phyloP scores from a whole-genome alignment of 371 early-diverging fungal species.

The Nematocida sp. region DNA sequence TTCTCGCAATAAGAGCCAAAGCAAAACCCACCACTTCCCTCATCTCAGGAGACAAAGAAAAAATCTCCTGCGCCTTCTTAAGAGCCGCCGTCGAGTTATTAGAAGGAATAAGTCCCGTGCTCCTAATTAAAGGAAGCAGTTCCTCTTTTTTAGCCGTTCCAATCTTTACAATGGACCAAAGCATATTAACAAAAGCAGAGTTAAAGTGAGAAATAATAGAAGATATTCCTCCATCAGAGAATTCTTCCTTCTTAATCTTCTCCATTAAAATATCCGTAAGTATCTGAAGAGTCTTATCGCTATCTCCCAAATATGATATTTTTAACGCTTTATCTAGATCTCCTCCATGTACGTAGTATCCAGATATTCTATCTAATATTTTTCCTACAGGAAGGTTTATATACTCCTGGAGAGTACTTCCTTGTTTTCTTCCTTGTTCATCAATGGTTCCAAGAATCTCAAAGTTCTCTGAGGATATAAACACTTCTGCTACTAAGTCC shows the following conservation, averaged over 20 bases:
- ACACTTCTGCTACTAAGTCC: constrained; percentile 49
- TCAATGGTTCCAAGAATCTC: constrained; percentile 37
- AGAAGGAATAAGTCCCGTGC: constrained; percentile 28
- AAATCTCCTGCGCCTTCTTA: constrained; percentile 26
- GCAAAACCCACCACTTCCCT: constrained; percentile 3
- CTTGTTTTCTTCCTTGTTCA: neutral
- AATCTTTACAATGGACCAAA: constrained; percentile 21
- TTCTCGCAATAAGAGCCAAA: constrained; percentile 7
- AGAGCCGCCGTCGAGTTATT: neutral
- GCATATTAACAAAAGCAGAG: constrained; percentile 5
- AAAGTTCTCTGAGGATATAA: constrained; percentile 45
- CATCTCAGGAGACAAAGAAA: neutral
- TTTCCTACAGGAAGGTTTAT: neutral
- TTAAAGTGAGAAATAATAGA: constrained; percentile 19
- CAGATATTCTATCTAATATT: constrained; percentile 7
- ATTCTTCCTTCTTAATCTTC: constrained; percentile 46
- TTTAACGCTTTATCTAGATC: constrained; percentile 48
- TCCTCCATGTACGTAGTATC: constrained; percentile 37
- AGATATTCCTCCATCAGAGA: neutral
- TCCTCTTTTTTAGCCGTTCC: constrained; percentile 3
- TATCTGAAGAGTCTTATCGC: constrained; percentile 8
- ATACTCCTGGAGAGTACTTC: constrained; percentile 6
- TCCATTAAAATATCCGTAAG: constrained; percentile 14
- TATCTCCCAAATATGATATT: constrained; percentile 26
- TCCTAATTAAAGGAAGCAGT: neutral